Conservation (phyloP, 2,329 filamentous ascomycete genomes). For the Metarhizium humberi region DNA sequence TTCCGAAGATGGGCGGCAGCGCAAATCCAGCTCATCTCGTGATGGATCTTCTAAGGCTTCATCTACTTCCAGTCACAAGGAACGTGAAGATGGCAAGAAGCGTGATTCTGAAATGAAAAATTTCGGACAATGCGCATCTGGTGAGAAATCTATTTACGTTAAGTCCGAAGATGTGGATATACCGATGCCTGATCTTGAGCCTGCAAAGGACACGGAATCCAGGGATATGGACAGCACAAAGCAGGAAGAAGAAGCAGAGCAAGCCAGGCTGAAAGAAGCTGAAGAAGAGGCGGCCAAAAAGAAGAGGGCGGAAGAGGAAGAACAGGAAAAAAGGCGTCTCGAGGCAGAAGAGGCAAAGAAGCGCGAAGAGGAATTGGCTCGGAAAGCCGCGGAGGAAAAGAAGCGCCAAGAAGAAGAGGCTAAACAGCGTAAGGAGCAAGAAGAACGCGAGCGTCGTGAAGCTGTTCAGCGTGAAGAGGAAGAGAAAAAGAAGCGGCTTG, state of each 20-base stretch:
- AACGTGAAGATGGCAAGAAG: slow-evolving; percentile 31
- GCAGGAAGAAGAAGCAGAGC: slow-evolving; percentile 8
- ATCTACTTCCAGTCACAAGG: slow-evolving; percentile 24
- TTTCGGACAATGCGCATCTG: slow-evolving; percentile 27
- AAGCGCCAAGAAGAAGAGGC: slow-evolving; percentile 23
- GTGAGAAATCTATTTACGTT: slow-evolving; percentile 44
- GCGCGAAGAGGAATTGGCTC: slow-evolving; percentile 21
- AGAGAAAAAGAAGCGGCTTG: slow-evolving; percentile 21
- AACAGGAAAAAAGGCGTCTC: slow-evolving; percentile 22
- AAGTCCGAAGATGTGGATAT: slow-evolving; percentile 48
- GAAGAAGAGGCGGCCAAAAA: slow-evolving; percentile 25
- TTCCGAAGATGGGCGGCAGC: slow-evolving; percentile 36
- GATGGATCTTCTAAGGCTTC: slow-evolving; percentile 26
- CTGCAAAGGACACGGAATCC: slow-evolving; percentile 17
- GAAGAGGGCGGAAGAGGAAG: slow-evolving; percentile 5
- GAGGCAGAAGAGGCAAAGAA: slow-evolving; percentile 28
- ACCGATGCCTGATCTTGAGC: slow-evolving; percentile 43
- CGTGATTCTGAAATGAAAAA: slow-evolving; percentile 27
- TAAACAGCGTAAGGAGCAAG: slow-evolving; percentile 19
- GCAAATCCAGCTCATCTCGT: slow-evolving; percentile 32
- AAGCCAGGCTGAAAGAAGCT: slow-evolving; percentile 17
- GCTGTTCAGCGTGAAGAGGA: slow-evolving; percentile 27
- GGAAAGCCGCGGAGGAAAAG: slow-evolving; percentile 23
- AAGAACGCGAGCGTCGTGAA: slow-evolving; percentile 23
- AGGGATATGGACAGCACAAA: slow-evolving; percentile 20